phyloP scores from a whole-genome alignment of 805 yeast genomes.

The Cyberlindnera maclurae region DNA sequence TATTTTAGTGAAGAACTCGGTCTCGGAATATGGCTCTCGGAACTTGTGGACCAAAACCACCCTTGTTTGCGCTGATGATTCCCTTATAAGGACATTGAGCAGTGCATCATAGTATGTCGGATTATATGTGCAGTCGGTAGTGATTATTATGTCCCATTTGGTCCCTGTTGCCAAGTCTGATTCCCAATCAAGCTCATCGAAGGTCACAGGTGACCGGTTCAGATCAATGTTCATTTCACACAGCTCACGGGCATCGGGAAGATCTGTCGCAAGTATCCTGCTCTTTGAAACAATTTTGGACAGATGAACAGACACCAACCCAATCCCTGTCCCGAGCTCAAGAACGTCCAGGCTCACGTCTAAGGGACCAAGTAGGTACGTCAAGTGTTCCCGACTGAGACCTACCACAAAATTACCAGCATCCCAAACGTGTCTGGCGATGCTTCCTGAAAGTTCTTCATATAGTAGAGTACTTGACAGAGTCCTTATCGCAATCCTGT shows the following conservation, averaged over 20 bases:
- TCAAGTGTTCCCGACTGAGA: slow-evolving; percentile 4
- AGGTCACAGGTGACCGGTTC: slow-evolving; percentile 15
- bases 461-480: slow-evolving; percentile 11
- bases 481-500: slow-evolving; percentile 13
- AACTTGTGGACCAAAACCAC: slow-evolving; percentile 21
- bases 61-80: slow-evolving; percentile 7
- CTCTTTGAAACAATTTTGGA: slow-evolving; percentile 16
- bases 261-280: slow-evolving; percentile 28
- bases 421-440: slow-evolving; percentile 39
- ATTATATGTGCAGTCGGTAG: slow-evolving; percentile 38
- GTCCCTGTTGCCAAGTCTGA: slow-evolving; percentile 11
- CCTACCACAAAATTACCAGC: slow-evolving; percentile 26
- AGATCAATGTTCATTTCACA: slow-evolving; percentile 26
- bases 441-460: slow-evolving; percentile 34
- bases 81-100: slow-evolving; percentile 24
- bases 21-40: slow-evolving; percentile 22
- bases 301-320: slow-evolving; percentile 29
- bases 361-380: slow-evolving; percentile 3
- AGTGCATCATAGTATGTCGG: slow-evolving; percentile 31
- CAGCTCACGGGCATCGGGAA: slow-evolving; percentile 31
- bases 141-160: slow-evolving; percentile 30
- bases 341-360: slow-evolving; percentile 17
- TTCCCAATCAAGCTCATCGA: slow-evolving; percentile 33
- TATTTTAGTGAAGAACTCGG: slow-evolving; percentile 18
- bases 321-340: slow-evolving; percentile 39